Percentiles rank a stretch among this genome's conserved stretches.
Evolutionary conservation across 306 rosid species (phyloP).

Genomic region (Rosa chinensis): DNA sequence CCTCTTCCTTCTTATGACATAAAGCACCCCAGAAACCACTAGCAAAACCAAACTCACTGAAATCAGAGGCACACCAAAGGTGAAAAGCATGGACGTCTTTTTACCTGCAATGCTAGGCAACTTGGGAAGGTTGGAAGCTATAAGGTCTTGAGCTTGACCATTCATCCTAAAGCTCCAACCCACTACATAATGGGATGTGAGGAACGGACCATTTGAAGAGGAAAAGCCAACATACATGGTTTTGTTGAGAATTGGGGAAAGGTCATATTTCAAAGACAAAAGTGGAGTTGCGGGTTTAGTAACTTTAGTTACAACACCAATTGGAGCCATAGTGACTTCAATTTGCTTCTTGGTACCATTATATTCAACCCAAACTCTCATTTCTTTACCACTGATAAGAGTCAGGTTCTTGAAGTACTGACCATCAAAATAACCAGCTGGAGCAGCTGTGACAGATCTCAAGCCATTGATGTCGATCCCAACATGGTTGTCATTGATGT

Average conservation of each 20-base stretch:
- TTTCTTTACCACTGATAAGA: constrained; percentile 45
- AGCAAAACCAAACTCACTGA: constrained; percentile 17
- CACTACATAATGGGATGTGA: constrained; percentile 27
- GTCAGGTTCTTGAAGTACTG: constrained; percentile 37
- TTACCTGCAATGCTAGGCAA: constrained; percentile 13
- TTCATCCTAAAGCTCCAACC: constrained; percentile 40
- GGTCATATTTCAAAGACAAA: constrained; percentile 27
- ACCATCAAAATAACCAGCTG: constrained; percentile 40
- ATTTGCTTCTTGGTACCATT: constrained; percentile 38
- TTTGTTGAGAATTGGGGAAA: constrained; percentile 23
- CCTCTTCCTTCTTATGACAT: constrained; percentile 17
- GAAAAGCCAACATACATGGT: constrained; percentile 38
- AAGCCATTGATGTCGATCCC: constrained; percentile 64
- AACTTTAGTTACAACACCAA: constrained; percentile 21
- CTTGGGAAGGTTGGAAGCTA: constrained; percentile 25
- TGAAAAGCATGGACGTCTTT: background rate
- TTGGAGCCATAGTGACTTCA: constrained; percentile 57
- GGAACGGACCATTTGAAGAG: constrained; percentile 32
- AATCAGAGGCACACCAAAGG: constrained; percentile 32
- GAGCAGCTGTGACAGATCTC: constrained; percentile 17
- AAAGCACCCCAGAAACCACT: constrained; percentile 8
- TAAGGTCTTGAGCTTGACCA: constrained; percentile 26
- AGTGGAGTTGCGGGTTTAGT: constrained; percentile 43
- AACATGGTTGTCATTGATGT: constrained; percentile 35
- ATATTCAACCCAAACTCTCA: constrained; percentile 71